These are phyloP conservation scores for Verbena officinalis DNA, from an alignment of 257 asterid genomes.

Conservation along the genomic window DNA sequence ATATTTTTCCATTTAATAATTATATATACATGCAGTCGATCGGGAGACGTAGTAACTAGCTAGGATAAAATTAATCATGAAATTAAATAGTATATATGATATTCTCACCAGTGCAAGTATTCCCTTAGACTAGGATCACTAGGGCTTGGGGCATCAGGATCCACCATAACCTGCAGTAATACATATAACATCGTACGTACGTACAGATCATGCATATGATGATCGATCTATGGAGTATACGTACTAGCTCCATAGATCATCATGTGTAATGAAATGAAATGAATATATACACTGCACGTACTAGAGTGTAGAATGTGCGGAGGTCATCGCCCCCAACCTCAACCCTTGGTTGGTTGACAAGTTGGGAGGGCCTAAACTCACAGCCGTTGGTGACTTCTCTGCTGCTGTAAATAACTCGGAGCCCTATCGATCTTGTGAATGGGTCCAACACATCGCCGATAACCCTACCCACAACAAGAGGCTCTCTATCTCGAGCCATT, in stretches of 20 bases:
- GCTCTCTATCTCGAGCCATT: constrained; percentile 66
- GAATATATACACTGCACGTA: too few relatives aligned
- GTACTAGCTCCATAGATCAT: too few relatives aligned
- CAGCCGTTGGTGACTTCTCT: constrained; percentile 63
- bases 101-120: constrained; percentile 69
- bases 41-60: too few relatives aligned
- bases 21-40: too few relatives aligned
- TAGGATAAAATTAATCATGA: too few relatives aligned
- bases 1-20: too few relatives aligned
- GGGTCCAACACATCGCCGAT: constrained; percentile 73
- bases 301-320: constrained; percentile 67
- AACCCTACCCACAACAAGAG: constrained; percentile 64
- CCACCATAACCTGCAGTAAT: constrained; percentile 57
- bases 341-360: constrained; percentile 66
- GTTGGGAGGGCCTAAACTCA: constrained; percentile 68
- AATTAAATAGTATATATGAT: too few relatives aligned
- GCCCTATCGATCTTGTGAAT: constrained; percentile 49
- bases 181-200: background rate
- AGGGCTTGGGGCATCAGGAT: constrained; percentile 82
- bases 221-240: background rate
- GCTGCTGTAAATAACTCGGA: constrained; percentile 42
- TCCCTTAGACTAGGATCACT: constrained; percentile 69
- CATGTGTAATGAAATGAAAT: too few relatives aligned
- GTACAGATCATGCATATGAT: background rate
- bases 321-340: constrained; percentile 74